A percentile compares a stretch with the other conserved stretches of the same genome.
Evolutionary conservation across 2,329 filamentous ascomycete species (phyloP).

Genomic region (Paraphaeosphaeria minitans): DNA sequence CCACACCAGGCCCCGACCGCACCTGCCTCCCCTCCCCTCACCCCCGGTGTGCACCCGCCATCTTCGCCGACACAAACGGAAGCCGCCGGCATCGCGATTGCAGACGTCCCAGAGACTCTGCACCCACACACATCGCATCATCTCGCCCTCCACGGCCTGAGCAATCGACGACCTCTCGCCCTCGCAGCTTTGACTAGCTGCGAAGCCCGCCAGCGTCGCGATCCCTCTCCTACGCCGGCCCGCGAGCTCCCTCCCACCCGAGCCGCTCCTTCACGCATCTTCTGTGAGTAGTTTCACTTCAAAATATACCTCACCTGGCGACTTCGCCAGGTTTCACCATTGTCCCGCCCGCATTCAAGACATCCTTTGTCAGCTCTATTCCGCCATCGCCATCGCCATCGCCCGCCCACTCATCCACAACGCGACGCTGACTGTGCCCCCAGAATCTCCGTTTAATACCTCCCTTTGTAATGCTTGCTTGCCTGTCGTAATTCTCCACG

Average conservation of each 20-base stretch:
- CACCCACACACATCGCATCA: conserved; percentile 2
- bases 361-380: conserved; percentile 7
- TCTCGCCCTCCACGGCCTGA: conserved; percentile 17
- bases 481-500: conserved; percentile 40
- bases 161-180: conserved; percentile 32
- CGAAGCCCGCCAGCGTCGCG: conserved; percentile 22
- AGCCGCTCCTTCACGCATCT: conserved; percentile 12
- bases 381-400: conserved; percentile 3
- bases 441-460: conserved; percentile 29
- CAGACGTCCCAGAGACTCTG: conserved; percentile 20
- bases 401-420: neutral
- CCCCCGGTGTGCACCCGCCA: conserved; percentile 21
- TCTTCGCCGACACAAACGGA: conserved; percentile 27
- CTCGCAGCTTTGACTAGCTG: conserved; percentile 51
- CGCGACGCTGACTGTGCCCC: conserved; percentile 3
- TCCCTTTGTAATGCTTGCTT: conserved; percentile 51
- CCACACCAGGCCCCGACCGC: conserved; percentile 21
- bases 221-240: conserved; percentile 14
- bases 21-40: too few relatives aligned
- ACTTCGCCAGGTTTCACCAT: neutral
- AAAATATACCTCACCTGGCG: neutral
- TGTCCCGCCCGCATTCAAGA: neutral
- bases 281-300: conserved; percentile 13
- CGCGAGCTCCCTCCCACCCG: neutral
- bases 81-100: conserved; percentile 35